Base-by-base conservation (phyloP, 768 basidiomycete genomes). In the Suillus discolor region DNA sequence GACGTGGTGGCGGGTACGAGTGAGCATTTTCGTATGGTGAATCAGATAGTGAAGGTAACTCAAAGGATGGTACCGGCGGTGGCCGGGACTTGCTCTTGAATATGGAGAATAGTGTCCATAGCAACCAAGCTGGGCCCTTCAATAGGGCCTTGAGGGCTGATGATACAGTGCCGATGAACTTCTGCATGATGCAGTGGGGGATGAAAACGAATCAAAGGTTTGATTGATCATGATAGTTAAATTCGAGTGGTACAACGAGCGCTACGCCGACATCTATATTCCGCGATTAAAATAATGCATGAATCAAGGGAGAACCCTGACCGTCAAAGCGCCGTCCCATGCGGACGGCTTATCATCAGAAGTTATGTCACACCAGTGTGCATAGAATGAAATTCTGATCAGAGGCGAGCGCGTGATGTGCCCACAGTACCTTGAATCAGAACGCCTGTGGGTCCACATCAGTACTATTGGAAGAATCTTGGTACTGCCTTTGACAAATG, bases 401-500 rank as follows among this genome's bases (percentile, higher is more conserved):
- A 31, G 20, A 44, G 44, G 44, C 18, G 44, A 20, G 20, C 44
- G 7, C 6, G 6, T 15, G 11, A 11, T 38, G 36, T 38, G 36
- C 36, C 36, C 36, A 38, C 36, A 38, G 36, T 38, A 11, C 11
- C 7, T 38, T 31, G 31, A 31, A 31, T 31, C 31, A 31, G 31
- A 31, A 31, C 36, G 36, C 36, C 9, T 38, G 36, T 38, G 11
- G 36, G 11, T 11, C 36, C 36, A 38, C 36, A 38, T 38, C 36
- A 9, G 36, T 36, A 38, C 6, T 31, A 31, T 31, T 31, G 31
- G 31, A 31, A 31, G 31, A 31, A 31, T 31, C 31, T 6, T 41
- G 1, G 41, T 41, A 16, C 84, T 82, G 73, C 71, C 92, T 94
- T 42, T 34, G 62, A 57, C 47, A 60, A 54, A 31, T 44, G 15